Base-by-base conservation (phyloP, 768 basidiomycete species). In the Collybiopsis confluens region DNA sequence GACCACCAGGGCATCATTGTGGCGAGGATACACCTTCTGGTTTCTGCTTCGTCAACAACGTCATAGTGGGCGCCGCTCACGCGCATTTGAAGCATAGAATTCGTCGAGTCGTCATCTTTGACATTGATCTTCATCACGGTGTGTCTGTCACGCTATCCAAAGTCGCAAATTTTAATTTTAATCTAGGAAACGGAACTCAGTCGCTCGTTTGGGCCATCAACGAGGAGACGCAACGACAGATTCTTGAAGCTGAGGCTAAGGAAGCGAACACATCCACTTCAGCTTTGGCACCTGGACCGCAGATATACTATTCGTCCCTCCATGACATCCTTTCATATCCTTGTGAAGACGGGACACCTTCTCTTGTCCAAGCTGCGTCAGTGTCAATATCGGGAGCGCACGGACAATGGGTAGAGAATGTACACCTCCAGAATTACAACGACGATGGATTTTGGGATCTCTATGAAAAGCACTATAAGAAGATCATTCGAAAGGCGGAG, bases 31-130 rank as follows among this genome's bases (percentile, higher is more conserved):
- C 82, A 0, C 96, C 96, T 0, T 86, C 83, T 9, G 96, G 96
- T 0, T 98, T 98, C 66, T 98, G 96, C 68, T 97, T 95, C 60
- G 79, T 97, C 27, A 98, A 98, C 59, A 99, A 98, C 62, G 89
- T 97, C 0, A 86, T 87, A 0, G 79, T 98, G 2, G 94, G 79
- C 0, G 93, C 93, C 28, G 92, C 92, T 13, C 92, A 98, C 64
- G 95, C 94, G 0, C 85, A 98, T 67, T 69, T 97, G 11, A 71
- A 83, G 48, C 85, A 97, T 61, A 80, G 81, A 7, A 77, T 96
- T 38, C 82, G 86, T 37, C 82, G 91, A 21, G 76, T 92, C 1
- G 78, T 94, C 26, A 87, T 99, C 41, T 79, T 98, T 30, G 96
- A 98, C 64, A 92, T 98, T 49, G 95, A 96, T 65, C 73, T 96